Conservation (phyloP, 176 grass and related monocot species). For the Bolboschoenus planiculmis region DNA sequence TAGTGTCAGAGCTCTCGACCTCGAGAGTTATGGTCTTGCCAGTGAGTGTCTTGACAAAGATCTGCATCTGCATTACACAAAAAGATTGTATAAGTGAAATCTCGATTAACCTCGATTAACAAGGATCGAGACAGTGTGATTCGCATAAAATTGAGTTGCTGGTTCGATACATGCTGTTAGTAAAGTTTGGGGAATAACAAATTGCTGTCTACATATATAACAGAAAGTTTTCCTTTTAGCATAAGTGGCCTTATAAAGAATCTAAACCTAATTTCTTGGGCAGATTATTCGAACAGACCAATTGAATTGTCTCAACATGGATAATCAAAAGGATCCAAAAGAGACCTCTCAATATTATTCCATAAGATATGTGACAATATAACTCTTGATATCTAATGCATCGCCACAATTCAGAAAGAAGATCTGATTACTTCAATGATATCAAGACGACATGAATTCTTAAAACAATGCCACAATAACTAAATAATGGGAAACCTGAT, state of each 20-base stretch:
- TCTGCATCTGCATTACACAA: constrained; percentile 21
- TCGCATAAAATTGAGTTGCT: background rate
- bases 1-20: background rate
- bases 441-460: background rate
- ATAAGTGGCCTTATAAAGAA: background rate
- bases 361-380: background rate
- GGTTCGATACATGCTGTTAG: background rate
- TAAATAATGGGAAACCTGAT: background rate
- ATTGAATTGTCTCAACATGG: background rate
- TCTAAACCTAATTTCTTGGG: background rate
- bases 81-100: background rate
- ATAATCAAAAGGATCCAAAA: background rate
- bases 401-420: background rate
- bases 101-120: background rate
- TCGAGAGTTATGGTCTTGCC: background rate
- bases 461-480: background rate
- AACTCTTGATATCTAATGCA: background rate
- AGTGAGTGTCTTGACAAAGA: background rate
- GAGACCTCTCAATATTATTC: background rate
- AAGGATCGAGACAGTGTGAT: background rate
- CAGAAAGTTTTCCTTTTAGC: background rate
- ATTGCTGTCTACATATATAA: background rate
- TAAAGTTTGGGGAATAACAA: background rate
- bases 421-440: background rate
- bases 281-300: background rate